Base-by-base conservation (phyloP, 495 filamentous ascomycete species). In the Aspergillus asperescens region DNA sequence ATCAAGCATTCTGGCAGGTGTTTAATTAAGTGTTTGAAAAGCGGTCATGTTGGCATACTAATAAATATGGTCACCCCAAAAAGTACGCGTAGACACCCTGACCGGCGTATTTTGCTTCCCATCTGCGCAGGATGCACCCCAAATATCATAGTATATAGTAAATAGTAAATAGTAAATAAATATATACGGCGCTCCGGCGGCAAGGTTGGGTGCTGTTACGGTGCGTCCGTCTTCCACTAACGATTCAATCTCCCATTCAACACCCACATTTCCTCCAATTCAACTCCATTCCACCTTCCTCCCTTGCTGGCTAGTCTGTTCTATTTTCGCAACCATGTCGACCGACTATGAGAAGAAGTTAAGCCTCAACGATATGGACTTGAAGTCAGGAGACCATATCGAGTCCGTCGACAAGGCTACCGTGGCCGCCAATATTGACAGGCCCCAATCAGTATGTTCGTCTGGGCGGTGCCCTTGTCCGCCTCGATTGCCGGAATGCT, bases 401-500 rank as follows among this genome's bases (percentile, higher is more conserved):
- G 44, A 47, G 44, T 35, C 25, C 1, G 19, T 47, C 10, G 44
- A 35, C 29, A 47, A 47, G 29, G 29, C 44, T 12, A 49, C 44
- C 18, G 29, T 47, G 18, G 44, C 44, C 12, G 44, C 44, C 19
- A 10, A 47, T 35, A 19, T 49, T 22, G 46, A 49, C 13, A 20
- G 13, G 39, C 29, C 24, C 32, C 58, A 4, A 48, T 54, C 27
- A 56, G 61, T 16, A 62, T 52, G 53, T 71, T 55, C 37, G 62
- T 65, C 5, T 73, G 69, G 69, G 59, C 72, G 13, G 64, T 72
- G 18, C 55, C 66, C 15, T 57, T 66, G 22, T 68, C 68, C 8
- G 70, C 68, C 28, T 61, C 62, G 2, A 63, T 72, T 45, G 69
- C 62, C 5, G 70, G 71, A 0, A 53, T 73, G 23, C 65, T 74